These are phyloP conservation scores for Geosiphon pyriformis DNA, from an alignment of 192 early-diverging fungal genomes.

Conservation along the genomic window DNA sequence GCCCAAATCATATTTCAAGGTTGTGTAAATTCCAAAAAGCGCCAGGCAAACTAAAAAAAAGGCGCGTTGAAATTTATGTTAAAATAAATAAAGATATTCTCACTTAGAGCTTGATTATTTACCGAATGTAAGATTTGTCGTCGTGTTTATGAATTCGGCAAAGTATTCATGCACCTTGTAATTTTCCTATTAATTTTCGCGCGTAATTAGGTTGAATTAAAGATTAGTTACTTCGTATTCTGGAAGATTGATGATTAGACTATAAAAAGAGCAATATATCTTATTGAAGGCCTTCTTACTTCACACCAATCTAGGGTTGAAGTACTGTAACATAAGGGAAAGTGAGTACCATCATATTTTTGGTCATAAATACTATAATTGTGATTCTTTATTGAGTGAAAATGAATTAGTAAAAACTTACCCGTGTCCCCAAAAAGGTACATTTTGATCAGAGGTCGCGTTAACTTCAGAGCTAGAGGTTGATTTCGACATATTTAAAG, in stretches of 20 bases:
- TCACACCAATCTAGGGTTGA: conserved; percentile 74
- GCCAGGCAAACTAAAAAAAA: conserved; percentile 44
- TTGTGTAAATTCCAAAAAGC: conserved; percentile 52
- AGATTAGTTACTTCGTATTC: neutral
- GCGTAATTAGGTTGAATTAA: neutral
- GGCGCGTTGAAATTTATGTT: neutral
- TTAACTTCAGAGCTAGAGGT: neutral
- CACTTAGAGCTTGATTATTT: conserved; percentile 1
- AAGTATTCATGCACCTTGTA: conserved; percentile 63
- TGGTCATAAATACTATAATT: neutral
- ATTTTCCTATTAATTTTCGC: conserved; percentile 47
- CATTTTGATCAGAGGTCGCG: neutral
- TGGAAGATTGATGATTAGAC: neutral
- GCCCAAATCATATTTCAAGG: conserved; percentile 42
- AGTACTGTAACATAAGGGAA: conserved; percentile 34
- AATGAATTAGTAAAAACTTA: neutral
- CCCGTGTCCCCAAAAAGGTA: neutral
- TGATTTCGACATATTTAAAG: neutral
- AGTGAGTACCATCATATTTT: neutral
- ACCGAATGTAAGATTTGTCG: conserved; percentile 62
- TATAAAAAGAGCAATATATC: neutral
- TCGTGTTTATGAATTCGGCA: conserved; percentile 77
- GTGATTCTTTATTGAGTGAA: no score
- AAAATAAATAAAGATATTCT: neutral
- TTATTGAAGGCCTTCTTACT: conserved; percentile 34